Evolutionary conservation across 164 flowering plant genomes (phyloP), one percentile per base, ranked within the genome.

Genomic region (Platanus orientalis): DNA sequence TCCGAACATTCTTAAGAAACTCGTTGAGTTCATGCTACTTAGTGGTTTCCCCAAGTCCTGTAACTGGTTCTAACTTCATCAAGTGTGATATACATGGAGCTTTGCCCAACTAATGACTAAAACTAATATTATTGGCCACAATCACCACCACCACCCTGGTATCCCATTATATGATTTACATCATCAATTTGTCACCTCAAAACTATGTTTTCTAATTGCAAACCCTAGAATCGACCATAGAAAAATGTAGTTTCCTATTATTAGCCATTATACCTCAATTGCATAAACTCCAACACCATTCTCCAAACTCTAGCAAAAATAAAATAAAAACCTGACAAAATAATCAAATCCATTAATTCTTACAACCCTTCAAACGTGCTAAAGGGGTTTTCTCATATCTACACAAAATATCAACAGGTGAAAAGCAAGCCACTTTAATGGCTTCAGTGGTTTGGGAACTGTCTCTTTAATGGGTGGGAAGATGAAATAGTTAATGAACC

Each of bases 1-100:
- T 66, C 81, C 84, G 85, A 0, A 87, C 84, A 73, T 77, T 86
- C 73, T 85, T 83, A 39, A 89, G 80, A 65, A 89, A 82, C 71
- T 89, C 92, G 50, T 89, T 90, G 12, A 89, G 75, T 86, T 84
- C 92, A 86, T 86, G 74, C 96, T 84, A 27, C 80, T 77, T 23
- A 89, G 58, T 1, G 96, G 96, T 42, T 89, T 86, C 36, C 92
- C 89, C 56, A 85, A 75, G 59, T 79, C 80, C 48, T 91, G 89
- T 51, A 87, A 79, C 49, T 87, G 92, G 71, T 67, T 81, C 55
- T 85, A 54, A 89, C 89, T 69, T 89, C 88, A 71, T 83, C 86
- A 2, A 89, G 81, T 1, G 96, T 89, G 21, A 89, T 81, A 54
- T 85, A 92, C 75, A 86, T 62, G 11, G 97, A 92, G 61, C 75